Base-by-base conservation (phyloP, 1,139 yeast species). In the Zygoascus hellenicus region DNA sequence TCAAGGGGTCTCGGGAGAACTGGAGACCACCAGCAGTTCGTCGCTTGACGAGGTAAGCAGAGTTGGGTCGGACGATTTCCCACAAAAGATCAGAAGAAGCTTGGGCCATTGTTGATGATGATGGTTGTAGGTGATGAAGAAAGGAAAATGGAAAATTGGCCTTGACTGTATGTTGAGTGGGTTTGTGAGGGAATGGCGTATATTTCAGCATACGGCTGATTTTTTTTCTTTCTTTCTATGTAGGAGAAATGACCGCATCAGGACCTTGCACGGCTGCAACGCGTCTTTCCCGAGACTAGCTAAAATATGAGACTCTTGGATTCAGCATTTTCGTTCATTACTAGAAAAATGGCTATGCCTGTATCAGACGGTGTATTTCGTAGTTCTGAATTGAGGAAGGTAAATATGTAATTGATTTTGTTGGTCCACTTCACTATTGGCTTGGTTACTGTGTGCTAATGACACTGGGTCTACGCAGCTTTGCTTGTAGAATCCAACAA, bases 1-100 rank as follows among this genome's bases (percentile, higher is more conserved):
- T 74, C 59, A 74, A 65, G 57, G 78, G 77, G 66, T 75, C 79
- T 51, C 67, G 62, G 55, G 77, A 72, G 64, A 72, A 67, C 54
- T 60, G 62, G 52, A 62, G 63, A 54, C 72, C 74, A 51, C 73
- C 65, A 46, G 61, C 60, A 48, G 61, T 54, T 50, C 63, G 56
- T 59, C 74, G 67, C 72, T 73, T 74, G 55, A 74, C 76, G 53
- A 74, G 65, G 69, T 56, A 73, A 53, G 71, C 58, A 51, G 72
- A 64, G 69, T 73, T 67, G 58, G 65, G 60, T 57, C 74, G 72
- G 68, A 76, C 67, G 48, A 74, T 59, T 58, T 71, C 72, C 78
- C 78, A 74, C 68, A 74, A 61, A 53, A 74, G 69, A 60, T 74
- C 78, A 67, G 70, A 64, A 49, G 48, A 49, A 38, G 46, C 45